A percentile compares a stretch with the other conserved stretches of the same genome.
Evolutionary conservation across 2,329 filamentous ascomycete species (phyloP).

Genomic region (Dryadomyces quercivorus): DNA sequence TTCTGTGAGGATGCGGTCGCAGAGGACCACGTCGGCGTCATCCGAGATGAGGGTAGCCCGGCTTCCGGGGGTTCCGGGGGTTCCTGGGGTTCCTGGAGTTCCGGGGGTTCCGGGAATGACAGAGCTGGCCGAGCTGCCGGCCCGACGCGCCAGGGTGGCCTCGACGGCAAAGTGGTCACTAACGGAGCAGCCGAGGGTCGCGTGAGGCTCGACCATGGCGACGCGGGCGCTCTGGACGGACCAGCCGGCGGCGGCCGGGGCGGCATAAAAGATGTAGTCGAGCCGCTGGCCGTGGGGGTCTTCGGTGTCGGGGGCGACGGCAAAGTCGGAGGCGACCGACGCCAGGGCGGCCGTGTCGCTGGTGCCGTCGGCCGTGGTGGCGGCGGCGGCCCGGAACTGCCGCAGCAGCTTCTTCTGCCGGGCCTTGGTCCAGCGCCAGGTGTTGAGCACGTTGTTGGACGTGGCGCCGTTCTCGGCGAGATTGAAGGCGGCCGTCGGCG

Average conservation of each 20-base stretch:
- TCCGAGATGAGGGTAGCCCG: neutral
- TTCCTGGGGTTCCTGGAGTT: neutral
- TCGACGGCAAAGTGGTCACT: slow-evolving; percentile 94
- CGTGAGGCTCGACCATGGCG: slow-evolving; percentile 71
- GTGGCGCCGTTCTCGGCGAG: slow-evolving; percentile 72
- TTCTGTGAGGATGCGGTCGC: slow-evolving; percentile 60
- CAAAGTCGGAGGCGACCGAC: neutral
- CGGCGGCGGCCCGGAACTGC: neutral
- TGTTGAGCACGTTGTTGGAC: slow-evolving; percentile 77
- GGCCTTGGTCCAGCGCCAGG: slow-evolving; percentile 68
- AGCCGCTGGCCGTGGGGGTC: slow-evolving; percentile 75
- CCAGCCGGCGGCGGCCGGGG: slow-evolving; percentile 46
- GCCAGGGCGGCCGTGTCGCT: neutral
- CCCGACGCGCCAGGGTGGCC: slow-evolving; percentile 47
- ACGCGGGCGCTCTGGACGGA: slow-evolving; percentile 58
- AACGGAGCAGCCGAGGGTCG: slow-evolving; percentile 68
- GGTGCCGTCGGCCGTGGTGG: neutral
- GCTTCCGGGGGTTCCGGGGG: neutral
- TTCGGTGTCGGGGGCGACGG: slow-evolving; percentile 40
- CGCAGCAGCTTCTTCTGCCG: slow-evolving; percentile 9
- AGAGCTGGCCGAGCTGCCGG: neutral
- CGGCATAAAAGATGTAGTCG: slow-evolving; percentile 73
- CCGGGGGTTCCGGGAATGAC: neutral
- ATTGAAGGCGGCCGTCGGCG: slow-evolving; percentile 70
- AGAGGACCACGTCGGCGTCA: slow-evolving; percentile 14